These are phyloP conservation scores for Cyberlindnera amylophila DNA, from an alignment of 805 yeast species.

Conservation along the genomic window DNA sequence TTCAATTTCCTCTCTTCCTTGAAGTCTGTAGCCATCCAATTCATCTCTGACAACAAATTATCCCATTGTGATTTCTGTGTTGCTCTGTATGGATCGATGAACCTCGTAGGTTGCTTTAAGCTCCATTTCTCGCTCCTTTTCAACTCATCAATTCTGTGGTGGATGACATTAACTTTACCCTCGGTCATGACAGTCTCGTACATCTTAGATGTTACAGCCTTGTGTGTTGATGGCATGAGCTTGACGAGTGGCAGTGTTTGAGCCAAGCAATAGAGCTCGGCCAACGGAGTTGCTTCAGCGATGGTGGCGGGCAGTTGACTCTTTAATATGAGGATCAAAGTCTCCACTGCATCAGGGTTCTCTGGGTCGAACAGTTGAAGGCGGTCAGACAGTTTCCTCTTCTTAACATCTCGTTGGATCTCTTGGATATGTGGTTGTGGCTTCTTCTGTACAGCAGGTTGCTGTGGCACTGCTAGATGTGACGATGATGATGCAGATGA, in stretches of 20 bases:
- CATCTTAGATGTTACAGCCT: constrained; percentile 77
- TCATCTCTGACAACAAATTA: constrained; percentile 66
- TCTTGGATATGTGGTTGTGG: not conserved
- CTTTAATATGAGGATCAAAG: constrained; percentile 44
- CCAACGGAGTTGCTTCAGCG: constrained; percentile 61
- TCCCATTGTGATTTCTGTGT: constrained; percentile 64
- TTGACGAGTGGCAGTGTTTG: constrained; percentile 85
- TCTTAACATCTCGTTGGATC: constrained; percentile 5
- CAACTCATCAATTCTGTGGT: constrained; percentile 87
- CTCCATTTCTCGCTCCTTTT: constrained; percentile 89
- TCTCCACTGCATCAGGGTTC: constrained; percentile 40
- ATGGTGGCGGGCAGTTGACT: constrained; percentile 51
- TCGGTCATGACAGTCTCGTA: constrained; percentile 84
- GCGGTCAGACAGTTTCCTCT: constrained; percentile 15
- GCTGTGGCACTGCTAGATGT: not conserved
- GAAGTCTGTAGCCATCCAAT: constrained; percentile 80
- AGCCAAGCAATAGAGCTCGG: constrained; percentile 82
- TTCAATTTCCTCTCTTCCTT: constrained; percentile 67
- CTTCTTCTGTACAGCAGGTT: not conserved
- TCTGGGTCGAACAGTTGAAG: constrained; percentile 30
- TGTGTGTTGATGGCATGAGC: constrained; percentile 79
- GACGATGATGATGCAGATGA: not conserved
- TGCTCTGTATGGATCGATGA: constrained; percentile 54
- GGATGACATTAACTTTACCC: constrained; percentile 85
- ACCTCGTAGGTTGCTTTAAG: constrained; percentile 74